Evolutionary conservation across 2,329 filamentous ascomycete genomes (phyloP).

Genomic region (Aspergillus tamarii): DNA sequence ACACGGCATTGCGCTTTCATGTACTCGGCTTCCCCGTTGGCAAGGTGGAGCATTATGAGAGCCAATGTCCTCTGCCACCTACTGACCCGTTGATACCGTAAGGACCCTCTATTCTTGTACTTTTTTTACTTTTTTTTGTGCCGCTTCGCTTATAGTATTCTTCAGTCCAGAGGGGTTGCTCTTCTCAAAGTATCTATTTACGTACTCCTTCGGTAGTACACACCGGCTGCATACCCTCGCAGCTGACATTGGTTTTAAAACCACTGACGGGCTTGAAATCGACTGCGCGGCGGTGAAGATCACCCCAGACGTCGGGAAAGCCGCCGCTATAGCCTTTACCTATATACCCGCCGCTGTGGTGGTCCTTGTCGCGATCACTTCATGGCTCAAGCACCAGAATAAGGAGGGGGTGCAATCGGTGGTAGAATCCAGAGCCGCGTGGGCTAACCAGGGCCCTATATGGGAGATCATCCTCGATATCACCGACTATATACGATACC

Average conservation of each 20-base stretch:
- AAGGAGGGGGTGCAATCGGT: neutral
- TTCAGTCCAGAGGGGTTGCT: neutral
- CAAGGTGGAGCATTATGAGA: neutral
- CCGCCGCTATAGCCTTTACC: neutral
- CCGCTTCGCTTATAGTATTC: neutral
- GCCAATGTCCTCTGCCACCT: neutral
- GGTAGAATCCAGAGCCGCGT: neutral
- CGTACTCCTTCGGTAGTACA: constrained; percentile 7
- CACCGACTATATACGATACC: constrained; percentile 7
- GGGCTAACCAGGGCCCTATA: neutral
- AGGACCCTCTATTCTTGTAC: neutral
- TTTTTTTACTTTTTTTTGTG: no score
- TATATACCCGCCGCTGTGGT: constrained; percentile 4
- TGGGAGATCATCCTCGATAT: constrained; percentile 1
- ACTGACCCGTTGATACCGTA: constrained; percentile 3
- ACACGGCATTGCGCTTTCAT: neutral
- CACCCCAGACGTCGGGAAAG: constrained; percentile 11
- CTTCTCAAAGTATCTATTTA: constrained; percentile 5
- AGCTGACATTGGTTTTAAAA: constrained; percentile 1
- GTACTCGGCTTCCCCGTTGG: constrained; percentile 8
- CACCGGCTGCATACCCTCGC: constrained; percentile 11
- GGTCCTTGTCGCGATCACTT: neutral
- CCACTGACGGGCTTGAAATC: neutral
- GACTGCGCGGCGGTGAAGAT: constrained; percentile 9
- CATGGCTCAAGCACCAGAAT: neutral